Evolutionary conservation across 257 asterid genomes (phyloP), one percentile per base, ranked within the genome.

Genomic region (Marsdenia floribunda): DNA sequence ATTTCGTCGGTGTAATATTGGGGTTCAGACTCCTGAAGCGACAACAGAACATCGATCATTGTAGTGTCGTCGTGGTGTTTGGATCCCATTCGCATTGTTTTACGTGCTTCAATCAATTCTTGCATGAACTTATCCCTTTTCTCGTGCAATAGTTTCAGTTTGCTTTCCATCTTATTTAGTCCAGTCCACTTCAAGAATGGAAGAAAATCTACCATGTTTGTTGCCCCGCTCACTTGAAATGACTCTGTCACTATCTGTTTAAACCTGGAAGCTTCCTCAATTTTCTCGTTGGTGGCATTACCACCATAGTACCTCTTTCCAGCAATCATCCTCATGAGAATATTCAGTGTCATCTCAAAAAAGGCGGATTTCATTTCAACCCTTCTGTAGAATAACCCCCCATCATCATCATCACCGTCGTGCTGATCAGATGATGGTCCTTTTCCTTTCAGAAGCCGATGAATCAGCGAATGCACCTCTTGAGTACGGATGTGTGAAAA

Each of bases 281-380:
- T 26, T 5, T 78, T 58, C 81, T 59, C 71, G 8, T 1, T 44
- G 49, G 8, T 44, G 12, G 26, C 79, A 22, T 76, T 65, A 49
- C 70, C 81, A 1, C 88, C 84, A 19, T 22, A 80, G 50, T 80
- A 84, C 69, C 78, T 44, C 37, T 83, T 85, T 42, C 88, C 88
- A 1, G 85, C 85, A 24, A 87, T 82, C 86, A 83, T 85, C 66
- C 83, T 76, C 88, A 80, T 85, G 75, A 87, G 37, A 46, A 77
- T 72, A 61, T 87, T 87, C 70, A 83, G 35, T 12, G 79, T 80
- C 64, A 76, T 52, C 73, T 82, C 85, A 46, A 80, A 83, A 14
- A 87, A 76, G 12, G 59, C 78, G 6, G 72, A 37, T 38, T 77
- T 85, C 86, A 80, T 85, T 4, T 82, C 88, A 55, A 77, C 79